A percentile compares a stretch with the other conserved stretches of the same genome.
Conservation (phyloP, 2,329 filamentous ascomycete species). For the Verticillium nubilum region DNA sequence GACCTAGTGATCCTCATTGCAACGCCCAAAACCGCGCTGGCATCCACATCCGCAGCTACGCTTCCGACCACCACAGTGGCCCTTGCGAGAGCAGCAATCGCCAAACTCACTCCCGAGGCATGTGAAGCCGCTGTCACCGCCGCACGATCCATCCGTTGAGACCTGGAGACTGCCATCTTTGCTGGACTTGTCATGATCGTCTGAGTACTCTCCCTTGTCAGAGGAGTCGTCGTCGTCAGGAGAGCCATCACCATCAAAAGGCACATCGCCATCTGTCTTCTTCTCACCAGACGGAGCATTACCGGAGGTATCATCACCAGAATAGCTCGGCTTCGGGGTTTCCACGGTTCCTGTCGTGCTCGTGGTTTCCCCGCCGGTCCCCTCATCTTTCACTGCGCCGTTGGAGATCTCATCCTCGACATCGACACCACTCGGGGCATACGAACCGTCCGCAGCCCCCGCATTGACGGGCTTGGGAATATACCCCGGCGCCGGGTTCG, state of each 20-base stretch:
- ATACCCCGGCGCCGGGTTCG: constrained; percentile 22
- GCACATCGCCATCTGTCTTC: neutral
- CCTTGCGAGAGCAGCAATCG: constrained; percentile 34
- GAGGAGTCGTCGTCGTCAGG: neutral
- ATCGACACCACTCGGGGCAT: neutral
- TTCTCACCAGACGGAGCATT: neutral
- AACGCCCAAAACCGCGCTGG: constrained; percentile 28
- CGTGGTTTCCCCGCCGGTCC: neutral
- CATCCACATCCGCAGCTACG: constrained; percentile 30
- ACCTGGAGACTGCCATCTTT: constrained; percentile 16
- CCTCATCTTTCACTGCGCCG: neutral
- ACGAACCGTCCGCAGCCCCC: neutral
- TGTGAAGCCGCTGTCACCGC: constrained; percentile 30
- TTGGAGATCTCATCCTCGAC: neutral
- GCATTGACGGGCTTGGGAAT: constrained; percentile 24
- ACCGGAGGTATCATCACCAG: neutral
- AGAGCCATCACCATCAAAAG: neutral
- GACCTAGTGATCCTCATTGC: constrained; percentile 12
- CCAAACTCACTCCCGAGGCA: constrained; percentile 35
- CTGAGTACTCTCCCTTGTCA: neutral
- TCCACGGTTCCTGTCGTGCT: neutral
- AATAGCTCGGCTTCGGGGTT: neutral
- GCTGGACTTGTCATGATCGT: neutral
- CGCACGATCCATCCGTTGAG: constrained; percentile 34
- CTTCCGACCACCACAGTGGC: constrained; percentile 30